Base-by-base conservation (phyloP, 805 yeast genomes). In the Wickerhamomyces alni region DNA sequence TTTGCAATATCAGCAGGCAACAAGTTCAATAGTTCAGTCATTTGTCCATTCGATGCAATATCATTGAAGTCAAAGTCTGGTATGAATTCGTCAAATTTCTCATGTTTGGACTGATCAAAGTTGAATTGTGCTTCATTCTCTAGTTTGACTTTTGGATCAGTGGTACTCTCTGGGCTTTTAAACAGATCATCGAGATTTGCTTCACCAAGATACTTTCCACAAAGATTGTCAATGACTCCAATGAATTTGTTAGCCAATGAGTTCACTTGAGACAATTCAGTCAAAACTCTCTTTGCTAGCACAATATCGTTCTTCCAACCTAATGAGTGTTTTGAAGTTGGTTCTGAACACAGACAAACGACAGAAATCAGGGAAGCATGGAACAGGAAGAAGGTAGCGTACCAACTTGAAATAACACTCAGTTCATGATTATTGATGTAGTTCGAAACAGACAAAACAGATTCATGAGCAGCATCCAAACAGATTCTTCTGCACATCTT, bases 341-440 rank as follows among this genome's bases (percentile, higher is more conserved):
- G 72, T 39, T 75, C 79, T 9, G 77, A 66, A 43, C 76, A 69
- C 15, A 72, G 53, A 47, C 77, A 74, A 9, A 74, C 71, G 38
- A 77, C 67, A 8, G 81, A 78, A 36, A 80, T 74, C 40, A 80
- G 58, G 5, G 74, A 70, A 2, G 85, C 83, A 54, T 80, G 84
- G 58, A 79, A 77, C 12, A 77, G 46, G 54, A 75, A 80, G 51
- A 75, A 80, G 0, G 78, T 73, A 5, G 82, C 74, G 57, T 78
- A 75, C 86, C 86, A 80, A 21, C 75, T 70, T 12, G 75, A 66
- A 24, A 77, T 62, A 19, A 72, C 68, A n/a, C 75, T 66, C 16
- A 68, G 41, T 10, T 60, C 59, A 36, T 61, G 53, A 29, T 58
- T 60, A 19, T 48, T 47, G 17, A 59, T 51, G 44, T 62, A 75